A percentile compares a stretch with the other conserved stretches of the same genome.
Conservation (phyloP, 2,329 filamentous ascomycete species). For the Fusarium sp. region DNA sequence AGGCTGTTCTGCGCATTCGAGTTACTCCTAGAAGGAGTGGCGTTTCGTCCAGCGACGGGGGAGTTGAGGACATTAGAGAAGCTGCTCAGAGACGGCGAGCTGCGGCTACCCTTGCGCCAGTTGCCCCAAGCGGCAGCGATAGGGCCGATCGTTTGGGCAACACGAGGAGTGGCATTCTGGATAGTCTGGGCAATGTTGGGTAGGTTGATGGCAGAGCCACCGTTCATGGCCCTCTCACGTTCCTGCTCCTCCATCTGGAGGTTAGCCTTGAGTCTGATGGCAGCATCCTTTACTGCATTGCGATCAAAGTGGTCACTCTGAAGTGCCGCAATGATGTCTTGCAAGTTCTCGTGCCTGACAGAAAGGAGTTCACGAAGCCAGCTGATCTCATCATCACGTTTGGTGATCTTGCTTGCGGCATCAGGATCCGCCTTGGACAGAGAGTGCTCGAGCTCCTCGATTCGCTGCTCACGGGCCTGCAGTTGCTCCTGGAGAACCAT, state of each 20-base stretch:
- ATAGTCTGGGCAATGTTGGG: conserved; percentile 84
- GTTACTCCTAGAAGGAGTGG: conserved; percentile 72
- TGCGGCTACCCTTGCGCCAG: conserved; percentile 81
- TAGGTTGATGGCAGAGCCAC: conserved; percentile 74
- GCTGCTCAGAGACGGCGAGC: conserved; percentile 62
- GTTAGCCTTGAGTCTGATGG: conserved; percentile 92
- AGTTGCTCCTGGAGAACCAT: conserved; percentile 96
- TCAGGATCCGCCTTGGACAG: conserved; percentile 79
- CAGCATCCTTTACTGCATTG: conserved; percentile 85
- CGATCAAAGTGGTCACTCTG: conserved; percentile 81
- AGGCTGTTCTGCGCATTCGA: conserved; percentile 68
- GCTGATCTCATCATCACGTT: conserved; percentile 91
- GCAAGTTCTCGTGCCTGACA: conserved; percentile 89
- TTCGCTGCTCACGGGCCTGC: conserved; percentile 90
- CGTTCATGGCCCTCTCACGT: conserved; percentile 84
- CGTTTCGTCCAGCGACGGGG: conserved; percentile 54
- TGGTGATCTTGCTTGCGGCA: conserved; percentile 83
- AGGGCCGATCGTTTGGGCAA: conserved; percentile 83
- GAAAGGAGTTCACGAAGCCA: conserved; percentile 95
- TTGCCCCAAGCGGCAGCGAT: conserved; percentile 94
- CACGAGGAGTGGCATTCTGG: conserved; percentile 82
- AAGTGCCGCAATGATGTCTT: conserved; percentile 88
- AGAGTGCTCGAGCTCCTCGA: conserved; percentile 85
- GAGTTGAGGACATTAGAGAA: conserved; percentile 62
- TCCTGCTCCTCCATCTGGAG: conserved; percentile 98